Base-by-base conservation (phyloP, 805 yeast genomes). In the Candida sanyiensis region DNA sequence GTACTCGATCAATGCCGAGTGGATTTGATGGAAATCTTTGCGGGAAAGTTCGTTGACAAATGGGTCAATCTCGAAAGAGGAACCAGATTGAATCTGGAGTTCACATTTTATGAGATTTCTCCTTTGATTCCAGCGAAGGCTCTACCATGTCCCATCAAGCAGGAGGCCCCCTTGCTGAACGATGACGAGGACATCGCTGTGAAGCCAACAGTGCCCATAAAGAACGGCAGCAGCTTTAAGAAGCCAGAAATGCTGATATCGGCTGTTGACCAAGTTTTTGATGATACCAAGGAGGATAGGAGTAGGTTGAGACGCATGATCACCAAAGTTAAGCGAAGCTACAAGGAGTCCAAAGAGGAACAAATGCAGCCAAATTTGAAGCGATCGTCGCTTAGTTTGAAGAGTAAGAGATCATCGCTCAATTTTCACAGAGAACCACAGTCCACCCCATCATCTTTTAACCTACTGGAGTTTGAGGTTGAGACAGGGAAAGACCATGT, bases 231-330 rank as follows among this genome's bases (percentile, higher is more conserved):
- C n/a, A 19, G 7, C 28, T 16, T 23, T 5, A 20, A 39, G 16
- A 33, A 24, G 4, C 43, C 47, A 10, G 37, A 40, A 25, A 35
- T 39, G 30, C 22, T 45, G 15, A 39, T 51, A 0, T 43, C 52
- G 6, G 52, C 57, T 1, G 51, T 45, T 7, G 55, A 51, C 29
- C 45, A 40, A 8, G 57, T 53, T 3, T 53, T 46, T 32, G 56
- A 50, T 28, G 49, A 50, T 22, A 19, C 25, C 5, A 40, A 47
- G 16, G 50, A 51, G 18, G 55, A 50, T 15, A 36, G 43, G 28
- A 37, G 48, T n/a, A 37, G 43, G 11, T 34, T 53, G n/a, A 38
- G 44, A n/a, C 41, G 31, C 17, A 17, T 53, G n/a, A 44, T 48
- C 4, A 37, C 19, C 13, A 47, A 28, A n/a, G 56, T 51, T 11